A percentile compares a stretch with the other conserved stretches of the same genome.
Conservation (phyloP, 192 early-diverging fungal genomes). For the Coemansia aciculifera region DNA sequence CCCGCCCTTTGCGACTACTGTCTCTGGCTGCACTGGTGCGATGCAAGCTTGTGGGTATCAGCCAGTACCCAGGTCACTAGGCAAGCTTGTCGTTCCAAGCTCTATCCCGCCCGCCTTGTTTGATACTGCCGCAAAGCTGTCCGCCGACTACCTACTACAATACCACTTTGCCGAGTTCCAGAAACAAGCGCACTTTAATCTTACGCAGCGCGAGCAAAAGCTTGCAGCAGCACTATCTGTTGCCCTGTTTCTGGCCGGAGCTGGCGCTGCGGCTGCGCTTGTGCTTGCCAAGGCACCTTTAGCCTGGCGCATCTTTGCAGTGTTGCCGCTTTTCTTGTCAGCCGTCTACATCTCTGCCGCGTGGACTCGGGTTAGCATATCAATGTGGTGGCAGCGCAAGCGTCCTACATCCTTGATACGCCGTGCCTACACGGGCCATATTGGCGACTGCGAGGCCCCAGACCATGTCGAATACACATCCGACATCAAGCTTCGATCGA, state of each 20-base stretch:
- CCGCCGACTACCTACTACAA: conserved; percentile 21
- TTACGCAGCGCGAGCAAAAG: conserved; percentile 18
- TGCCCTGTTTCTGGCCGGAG: conserved; percentile 7
- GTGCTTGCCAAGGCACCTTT: conserved; percentile 2
- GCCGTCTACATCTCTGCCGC: not conserved
- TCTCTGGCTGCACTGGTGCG: not conserved
- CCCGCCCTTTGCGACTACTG: conserved; percentile 14
- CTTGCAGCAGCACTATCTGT: not conserved
- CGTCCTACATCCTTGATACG: conserved; percentile 22
- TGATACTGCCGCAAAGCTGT: conserved; percentile 34
- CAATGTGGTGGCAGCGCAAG: conserved; percentile 24
- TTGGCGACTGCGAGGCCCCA: not conserved
- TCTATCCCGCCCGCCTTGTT: conserved; percentile 40
- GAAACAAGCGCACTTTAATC: conserved; percentile 29
- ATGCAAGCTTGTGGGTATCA: conserved; percentile 16
- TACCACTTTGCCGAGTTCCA: conserved; percentile 29
- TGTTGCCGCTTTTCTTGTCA: conserved; percentile 15
- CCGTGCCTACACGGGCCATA: not conserved
- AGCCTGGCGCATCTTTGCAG: conserved; percentile 25
- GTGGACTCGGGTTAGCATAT: conserved; percentile 27
- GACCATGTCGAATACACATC: not conserved
- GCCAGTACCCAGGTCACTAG: conserved; percentile 18
- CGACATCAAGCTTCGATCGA: not conserved
- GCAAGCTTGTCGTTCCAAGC: conserved; percentile 18
- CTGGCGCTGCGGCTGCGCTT: conserved; percentile 4